phyloP scores from a whole-genome alignment of 495 filamentous ascomycete genomes.

The Neurospora africana region DNA sequence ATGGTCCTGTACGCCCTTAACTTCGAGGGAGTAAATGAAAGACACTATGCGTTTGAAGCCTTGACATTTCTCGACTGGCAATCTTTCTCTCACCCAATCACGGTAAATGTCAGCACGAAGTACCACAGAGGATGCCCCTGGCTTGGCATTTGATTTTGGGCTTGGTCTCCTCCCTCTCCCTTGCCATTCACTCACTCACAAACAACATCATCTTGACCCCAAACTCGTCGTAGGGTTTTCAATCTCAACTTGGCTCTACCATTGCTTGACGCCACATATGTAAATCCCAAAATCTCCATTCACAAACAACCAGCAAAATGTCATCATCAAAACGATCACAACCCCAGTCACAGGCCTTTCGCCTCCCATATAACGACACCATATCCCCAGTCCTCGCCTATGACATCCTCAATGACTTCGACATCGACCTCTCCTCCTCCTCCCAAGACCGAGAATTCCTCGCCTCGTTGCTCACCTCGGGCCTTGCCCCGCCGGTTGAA shows the following conservation, averaged over 20 bases:
- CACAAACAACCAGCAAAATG: background rate
- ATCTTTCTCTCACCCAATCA: background rate
- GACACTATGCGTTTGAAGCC: background rate
- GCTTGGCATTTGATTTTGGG: background rate
- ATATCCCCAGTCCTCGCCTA: background rate
- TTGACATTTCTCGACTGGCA: background rate
- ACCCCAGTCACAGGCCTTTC: background rate
- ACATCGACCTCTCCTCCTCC: slow-evolving; percentile 17
- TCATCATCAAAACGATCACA: background rate
- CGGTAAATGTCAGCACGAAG: background rate
- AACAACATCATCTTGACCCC: background rate
- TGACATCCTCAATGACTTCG: slow-evolving; percentile 19
- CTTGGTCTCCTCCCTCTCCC: background rate
- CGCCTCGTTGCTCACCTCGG: slow-evolving; percentile 9
- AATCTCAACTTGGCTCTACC: background rate
- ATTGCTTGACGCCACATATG: background rate
- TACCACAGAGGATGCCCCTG: background rate
- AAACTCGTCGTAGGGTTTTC: background rate
- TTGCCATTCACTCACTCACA: background rate
- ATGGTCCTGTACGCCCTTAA: background rate
- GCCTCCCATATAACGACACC: background rate
- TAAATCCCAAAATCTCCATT: background rate
- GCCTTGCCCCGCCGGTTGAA: slow-evolving; percentile 14
- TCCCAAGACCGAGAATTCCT: slow-evolving; percentile 17
- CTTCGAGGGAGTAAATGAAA: background rate